Conservation (phyloP, 257 asterid genomes). For the Capsicum baccatum region DNA sequence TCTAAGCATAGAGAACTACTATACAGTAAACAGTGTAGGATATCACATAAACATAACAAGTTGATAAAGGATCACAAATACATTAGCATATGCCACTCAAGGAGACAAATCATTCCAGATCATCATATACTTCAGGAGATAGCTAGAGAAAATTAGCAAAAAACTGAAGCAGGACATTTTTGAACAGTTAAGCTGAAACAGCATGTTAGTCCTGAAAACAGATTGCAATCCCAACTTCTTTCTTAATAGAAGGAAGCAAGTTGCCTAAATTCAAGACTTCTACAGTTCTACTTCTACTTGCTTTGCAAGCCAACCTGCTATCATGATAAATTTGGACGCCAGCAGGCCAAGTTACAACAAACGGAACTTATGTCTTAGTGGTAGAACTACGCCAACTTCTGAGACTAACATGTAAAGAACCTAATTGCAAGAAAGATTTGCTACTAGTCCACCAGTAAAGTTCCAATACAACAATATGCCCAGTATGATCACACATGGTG, state of each 20-base stretch:
- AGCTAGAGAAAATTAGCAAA: not conserved
- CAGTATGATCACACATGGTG: too few species aligned
- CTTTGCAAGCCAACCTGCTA: not conserved
- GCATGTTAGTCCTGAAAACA: not conserved
- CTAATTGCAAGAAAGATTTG: not conserved
- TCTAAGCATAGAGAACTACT: not conserved
- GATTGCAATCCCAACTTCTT: not conserved
- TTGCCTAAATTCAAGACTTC: not conserved
- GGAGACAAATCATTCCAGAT: not conserved
- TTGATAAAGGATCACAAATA: not conserved
- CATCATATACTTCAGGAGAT: not conserved
- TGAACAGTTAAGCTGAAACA: not conserved
- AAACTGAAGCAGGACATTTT: not conserved
- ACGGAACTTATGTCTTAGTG: not conserved
- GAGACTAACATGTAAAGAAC: not conserved
- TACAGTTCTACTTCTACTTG: not conserved
- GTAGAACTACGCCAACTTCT: not conserved
- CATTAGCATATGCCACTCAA: conserved; percentile 3
- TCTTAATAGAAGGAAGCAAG: too few species aligned
- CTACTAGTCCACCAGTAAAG: not conserved
- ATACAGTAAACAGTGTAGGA: not conserved
- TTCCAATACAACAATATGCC: not conserved
- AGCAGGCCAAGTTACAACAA: not conserved
- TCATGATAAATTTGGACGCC: not conserved
- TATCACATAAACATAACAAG: not conserved